Evolutionary conservation across 2,329 filamentous ascomycete genomes (phyloP).

Genomic region (Microsporum ferrugineum): DNA sequence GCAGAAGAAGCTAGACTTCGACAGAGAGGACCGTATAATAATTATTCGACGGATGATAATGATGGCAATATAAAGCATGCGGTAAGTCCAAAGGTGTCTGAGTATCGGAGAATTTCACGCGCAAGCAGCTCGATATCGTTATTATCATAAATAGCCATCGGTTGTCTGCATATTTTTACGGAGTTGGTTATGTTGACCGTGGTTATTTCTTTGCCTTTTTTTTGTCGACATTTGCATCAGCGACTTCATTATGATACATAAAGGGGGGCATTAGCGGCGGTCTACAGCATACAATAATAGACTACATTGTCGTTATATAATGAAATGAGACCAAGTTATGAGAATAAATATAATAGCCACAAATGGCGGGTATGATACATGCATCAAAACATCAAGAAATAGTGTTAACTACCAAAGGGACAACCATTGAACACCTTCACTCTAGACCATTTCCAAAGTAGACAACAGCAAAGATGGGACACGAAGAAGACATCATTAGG

Average conservation of each 20-base stretch:
- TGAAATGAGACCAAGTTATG: neutral
- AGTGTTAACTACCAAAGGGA: neutral
- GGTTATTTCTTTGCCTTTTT: neutral
- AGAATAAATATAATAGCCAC: neutral
- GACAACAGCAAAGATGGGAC: neutral
- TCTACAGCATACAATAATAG: neutral
- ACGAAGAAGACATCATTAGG: neutral
- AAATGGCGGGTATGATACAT: neutral
- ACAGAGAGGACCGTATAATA: neutral
- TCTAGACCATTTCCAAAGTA: neutral
- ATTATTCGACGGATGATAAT: neutral
- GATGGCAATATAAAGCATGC: constrained; percentile 7
- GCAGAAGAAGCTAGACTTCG: neutral
- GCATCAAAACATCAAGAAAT: neutral
- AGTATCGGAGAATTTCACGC: constrained; percentile 25
- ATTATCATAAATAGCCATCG: constrained; percentile 4
- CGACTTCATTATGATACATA: neutral
- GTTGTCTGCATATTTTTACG: neutral
- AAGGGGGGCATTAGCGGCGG: neutral
- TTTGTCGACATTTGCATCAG: neutral
- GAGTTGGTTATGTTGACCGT: neutral
- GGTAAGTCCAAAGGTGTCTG: constrained; percentile 25
- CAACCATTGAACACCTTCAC: neutral
- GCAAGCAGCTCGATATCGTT: constrained; percentile 20
- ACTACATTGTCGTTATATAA: neutral